phyloP scores from a whole-genome alignment of 768 basidiomycete species.

The Leccinum ochraceum region DNA sequence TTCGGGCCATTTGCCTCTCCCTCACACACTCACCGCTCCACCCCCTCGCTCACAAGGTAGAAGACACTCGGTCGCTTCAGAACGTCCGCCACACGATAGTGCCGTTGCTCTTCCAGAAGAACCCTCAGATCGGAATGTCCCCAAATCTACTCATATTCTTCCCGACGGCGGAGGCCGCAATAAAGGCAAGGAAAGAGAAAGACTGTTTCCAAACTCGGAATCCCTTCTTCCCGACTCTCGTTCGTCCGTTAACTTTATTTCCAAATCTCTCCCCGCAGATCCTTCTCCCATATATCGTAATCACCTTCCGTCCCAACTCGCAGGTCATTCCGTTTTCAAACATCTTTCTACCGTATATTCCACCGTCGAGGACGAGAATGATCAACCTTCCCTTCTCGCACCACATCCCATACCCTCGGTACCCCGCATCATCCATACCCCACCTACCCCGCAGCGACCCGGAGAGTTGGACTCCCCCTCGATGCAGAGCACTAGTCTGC shows the following conservation, averaged over 20 bases:
- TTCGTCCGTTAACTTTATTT: constrained; percentile 20
- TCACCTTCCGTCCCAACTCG: constrained; percentile 11
- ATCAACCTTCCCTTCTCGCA: constrained; percentile 30
- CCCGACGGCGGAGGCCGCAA: constrained; percentile 18
- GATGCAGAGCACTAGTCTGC: constrained; percentile 4
- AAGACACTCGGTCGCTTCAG: constrained; percentile 32
- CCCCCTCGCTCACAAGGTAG: constrained; percentile 25
- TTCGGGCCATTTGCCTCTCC: constrained; percentile 28
- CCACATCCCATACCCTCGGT: constrained; percentile 27
- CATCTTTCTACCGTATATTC: constrained; percentile 32
- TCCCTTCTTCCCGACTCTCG: constrained; percentile 10
- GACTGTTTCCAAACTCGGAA: neutral
- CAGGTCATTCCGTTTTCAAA: constrained; percentile 7
- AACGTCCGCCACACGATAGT: constrained; percentile 33
- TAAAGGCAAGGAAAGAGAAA: constrained; percentile 33
- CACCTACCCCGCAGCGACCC: constrained; percentile 36
- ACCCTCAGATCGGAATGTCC: constrained; percentile 10
- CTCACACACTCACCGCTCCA: constrained; percentile 15
- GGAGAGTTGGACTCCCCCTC: constrained; percentile 15
- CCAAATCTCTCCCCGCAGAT: constrained; percentile 24
- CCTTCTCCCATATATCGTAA: constrained; percentile 18
- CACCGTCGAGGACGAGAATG: constrained; percentile 25
- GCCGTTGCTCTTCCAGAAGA: constrained; percentile 36
- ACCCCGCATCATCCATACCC: constrained; percentile 39
- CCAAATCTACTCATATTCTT: constrained; percentile 13